These are phyloP conservation scores for Cornus suecica DNA, from an alignment of 148 eudicot genomes.

Conservation along the genomic window DNA sequence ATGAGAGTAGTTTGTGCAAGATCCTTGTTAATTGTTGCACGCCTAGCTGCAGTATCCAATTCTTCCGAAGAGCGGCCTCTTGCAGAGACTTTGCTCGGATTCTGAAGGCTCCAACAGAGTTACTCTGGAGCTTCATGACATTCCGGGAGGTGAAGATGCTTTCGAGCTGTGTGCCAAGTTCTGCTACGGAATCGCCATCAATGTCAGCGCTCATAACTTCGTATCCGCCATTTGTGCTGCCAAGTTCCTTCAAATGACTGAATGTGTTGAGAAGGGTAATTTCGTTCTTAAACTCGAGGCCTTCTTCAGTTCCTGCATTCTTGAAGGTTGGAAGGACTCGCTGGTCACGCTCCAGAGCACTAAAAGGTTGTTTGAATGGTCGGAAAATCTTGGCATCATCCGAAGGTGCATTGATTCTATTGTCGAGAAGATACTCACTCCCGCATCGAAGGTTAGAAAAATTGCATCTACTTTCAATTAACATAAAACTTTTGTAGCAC, in stretches of 20 bases:
- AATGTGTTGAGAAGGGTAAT: constrained; percentile 48
- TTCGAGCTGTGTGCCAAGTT: constrained; percentile 64
- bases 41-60: constrained; percentile 46
- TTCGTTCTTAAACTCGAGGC: constrained; percentile 40
- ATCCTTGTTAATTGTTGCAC: constrained; percentile 13
- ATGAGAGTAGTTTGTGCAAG: not conserved
- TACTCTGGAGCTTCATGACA: constrained; percentile 42
- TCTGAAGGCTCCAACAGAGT: constrained; percentile 16
- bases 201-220: constrained; percentile 53
- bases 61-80: constrained; percentile 48
- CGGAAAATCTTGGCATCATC: constrained; percentile 51
- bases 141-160: constrained; percentile 62
- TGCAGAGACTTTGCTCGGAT: constrained; percentile 40
- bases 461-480: not conserved
- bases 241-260: constrained; percentile 55
- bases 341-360: constrained; percentile 39
- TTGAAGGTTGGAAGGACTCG: constrained; percentile 63
- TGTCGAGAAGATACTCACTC: constrained; percentile 48
- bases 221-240: constrained; percentile 59
- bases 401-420: constrained; percentile 58
- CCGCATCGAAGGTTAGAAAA: constrained; percentile 37
- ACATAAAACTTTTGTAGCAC: not conserved
- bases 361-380: constrained; percentile 38
- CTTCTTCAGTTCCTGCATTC: constrained; percentile 52
- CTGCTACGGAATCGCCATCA: constrained; percentile 56